Percentiles rank a stretch among this genome's conserved stretches.
Conservation (phyloP, 352 stramenopile genomes). For the Globisporangium emineosum region DNA sequence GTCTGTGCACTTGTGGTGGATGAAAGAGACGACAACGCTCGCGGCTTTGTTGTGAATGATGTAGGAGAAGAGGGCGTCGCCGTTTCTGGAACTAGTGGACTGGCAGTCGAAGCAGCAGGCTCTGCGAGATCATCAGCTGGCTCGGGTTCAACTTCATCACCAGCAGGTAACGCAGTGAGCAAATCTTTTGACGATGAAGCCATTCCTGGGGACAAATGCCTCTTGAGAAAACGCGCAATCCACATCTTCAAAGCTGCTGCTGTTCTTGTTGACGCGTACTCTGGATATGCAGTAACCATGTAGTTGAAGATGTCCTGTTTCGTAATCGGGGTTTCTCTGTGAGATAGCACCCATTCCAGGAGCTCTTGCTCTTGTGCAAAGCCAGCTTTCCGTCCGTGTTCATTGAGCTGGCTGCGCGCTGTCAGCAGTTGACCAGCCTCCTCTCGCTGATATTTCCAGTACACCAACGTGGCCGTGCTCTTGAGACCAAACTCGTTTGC, state of each 20-base stretch:
- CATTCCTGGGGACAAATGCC: conserved; percentile 29
- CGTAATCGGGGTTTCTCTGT: conserved; percentile 42
- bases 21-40: neutral
- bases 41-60: conserved; percentile 1
- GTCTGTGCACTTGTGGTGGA: conserved; percentile 2
- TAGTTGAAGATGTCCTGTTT: conserved; percentile 65
- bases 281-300: conserved; percentile 45
- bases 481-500: conserved; percentile 50
- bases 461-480: conserved; percentile 56
- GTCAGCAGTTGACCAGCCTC: conserved; percentile 28
- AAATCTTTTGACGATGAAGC: conserved; percentile 6
- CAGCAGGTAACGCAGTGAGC: conserved; percentile 3
- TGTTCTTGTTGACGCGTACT: conserved; percentile 53
- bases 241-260: conserved; percentile 59
- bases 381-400: conserved; percentile 12
- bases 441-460: conserved; percentile 40
- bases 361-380: conserved; percentile 43
- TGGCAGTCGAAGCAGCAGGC: conserved; percentile 5
- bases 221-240: conserved; percentile 64
- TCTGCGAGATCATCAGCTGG: conserved; percentile 1
- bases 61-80: neutral
- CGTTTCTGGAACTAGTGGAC: neutral
- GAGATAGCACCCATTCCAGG: conserved; percentile 48
- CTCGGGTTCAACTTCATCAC: conserved; percentile 16
- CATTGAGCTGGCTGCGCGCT: neutral